These are phyloP conservation scores for Metschnikowia continentalis DNA, from an alignment of 805 yeast genomes.

Conservation along the genomic window DNA sequence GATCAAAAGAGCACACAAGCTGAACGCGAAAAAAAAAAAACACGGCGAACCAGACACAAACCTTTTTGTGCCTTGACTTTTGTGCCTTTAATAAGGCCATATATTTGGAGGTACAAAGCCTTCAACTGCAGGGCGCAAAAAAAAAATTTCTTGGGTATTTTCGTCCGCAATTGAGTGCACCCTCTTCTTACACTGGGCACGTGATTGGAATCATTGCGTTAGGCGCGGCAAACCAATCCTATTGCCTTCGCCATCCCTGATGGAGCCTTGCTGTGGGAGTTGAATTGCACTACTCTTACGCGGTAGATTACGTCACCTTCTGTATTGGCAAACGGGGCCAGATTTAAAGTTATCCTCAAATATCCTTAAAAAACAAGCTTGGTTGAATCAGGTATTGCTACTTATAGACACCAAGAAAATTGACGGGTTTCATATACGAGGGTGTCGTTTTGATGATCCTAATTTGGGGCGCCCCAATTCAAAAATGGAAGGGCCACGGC, in stretches of 20 bases:
- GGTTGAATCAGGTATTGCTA: no score
- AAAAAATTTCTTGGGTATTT: not conserved
- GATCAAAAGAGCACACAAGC: not conserved
- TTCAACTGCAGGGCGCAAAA: not conserved
- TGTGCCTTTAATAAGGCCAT: not conserved
- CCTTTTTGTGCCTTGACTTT: not conserved
- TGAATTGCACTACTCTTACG: not conserved
- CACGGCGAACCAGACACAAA: not conserved
- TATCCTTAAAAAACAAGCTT: not conserved
- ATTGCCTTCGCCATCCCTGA: not conserved
- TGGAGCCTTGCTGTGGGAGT: not conserved
- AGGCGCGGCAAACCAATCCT: conserved; percentile 1
- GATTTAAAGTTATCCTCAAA: not conserved
- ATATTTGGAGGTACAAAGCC: not conserved
- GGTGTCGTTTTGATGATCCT: no score
- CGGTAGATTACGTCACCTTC: not conserved
- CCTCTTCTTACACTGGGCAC: not conserved
- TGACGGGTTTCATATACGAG: no score
- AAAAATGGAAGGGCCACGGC: not conserved
- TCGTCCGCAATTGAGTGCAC: not conserved
- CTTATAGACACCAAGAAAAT: no score
- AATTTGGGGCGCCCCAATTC: not conserved
- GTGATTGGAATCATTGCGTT: not conserved
- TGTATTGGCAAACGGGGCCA: not conserved
- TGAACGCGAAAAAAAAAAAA: conserved; percentile 1